Evolutionary conservation across 257 asterid genomes (phyloP).

Genomic region (Dorcoceras hygrometricum): DNA sequence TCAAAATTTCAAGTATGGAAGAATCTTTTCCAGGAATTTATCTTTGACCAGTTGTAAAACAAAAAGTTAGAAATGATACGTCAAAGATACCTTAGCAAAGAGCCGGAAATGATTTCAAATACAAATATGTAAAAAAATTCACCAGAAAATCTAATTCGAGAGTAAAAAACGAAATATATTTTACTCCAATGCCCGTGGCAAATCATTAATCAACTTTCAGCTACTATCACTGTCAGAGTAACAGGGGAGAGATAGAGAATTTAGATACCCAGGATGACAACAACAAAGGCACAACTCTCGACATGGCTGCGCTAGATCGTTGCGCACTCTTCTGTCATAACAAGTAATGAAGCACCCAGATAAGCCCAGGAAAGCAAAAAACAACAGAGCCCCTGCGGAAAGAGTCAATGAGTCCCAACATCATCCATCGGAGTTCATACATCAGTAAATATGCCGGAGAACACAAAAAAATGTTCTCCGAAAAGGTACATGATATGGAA

Average conservation of each 20-base stretch:
- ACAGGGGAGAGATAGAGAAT: conserved; percentile 10
- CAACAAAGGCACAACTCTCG: conserved; percentile 93
- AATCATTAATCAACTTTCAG: not conserved
- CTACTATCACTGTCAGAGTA: conserved; percentile 11
- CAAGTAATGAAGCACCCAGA: conserved; percentile 96
- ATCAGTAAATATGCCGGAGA: conserved; percentile 9
- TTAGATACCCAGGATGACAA: conserved; percentile 87
- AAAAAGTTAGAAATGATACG: not conserved
- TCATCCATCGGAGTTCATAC: conserved; percentile 13
- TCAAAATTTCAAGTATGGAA: conserved; percentile 3
- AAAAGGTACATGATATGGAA: not conserved
- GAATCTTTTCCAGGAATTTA: conserved; percentile 1
- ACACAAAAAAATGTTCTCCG: not conserved
- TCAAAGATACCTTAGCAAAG: not conserved
- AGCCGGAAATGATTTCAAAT: not conserved
- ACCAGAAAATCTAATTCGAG: too few relatives aligned
- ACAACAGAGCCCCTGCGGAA: conserved; percentile 76
- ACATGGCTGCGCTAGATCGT: conserved; percentile 96
- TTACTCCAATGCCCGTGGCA: too few relatives aligned
- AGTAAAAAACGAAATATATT: too few relatives aligned
- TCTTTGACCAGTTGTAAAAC: not conserved
- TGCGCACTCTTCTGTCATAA: conserved; percentile 94
- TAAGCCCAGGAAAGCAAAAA: conserved; percentile 86
- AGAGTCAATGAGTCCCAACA: conserved; percentile 3
- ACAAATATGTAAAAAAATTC: not conserved